These are phyloP conservation scores for Wickerhamiella occidentalis DNA, from an alignment of 805 yeast genomes.

Conservation along the genomic window DNA sequence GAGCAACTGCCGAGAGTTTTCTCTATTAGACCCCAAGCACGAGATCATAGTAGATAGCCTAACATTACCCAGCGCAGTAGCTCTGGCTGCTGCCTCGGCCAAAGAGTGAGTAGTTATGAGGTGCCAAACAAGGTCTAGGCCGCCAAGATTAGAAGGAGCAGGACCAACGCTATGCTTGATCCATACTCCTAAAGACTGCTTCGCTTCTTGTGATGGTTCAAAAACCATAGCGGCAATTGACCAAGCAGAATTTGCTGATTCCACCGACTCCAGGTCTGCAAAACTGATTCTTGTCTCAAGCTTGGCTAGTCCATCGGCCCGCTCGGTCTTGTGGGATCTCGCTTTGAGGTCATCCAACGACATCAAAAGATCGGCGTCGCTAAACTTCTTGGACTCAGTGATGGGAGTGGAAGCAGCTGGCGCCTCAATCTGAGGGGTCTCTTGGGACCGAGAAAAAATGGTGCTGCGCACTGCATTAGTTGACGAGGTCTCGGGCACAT, in stretches of 20 bases:
- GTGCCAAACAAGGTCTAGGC: conserved; percentile 1
- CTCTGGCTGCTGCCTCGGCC: conserved; percentile 47
- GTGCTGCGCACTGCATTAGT: background rate
- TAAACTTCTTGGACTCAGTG: background rate
- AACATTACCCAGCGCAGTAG: conserved; percentile 47
- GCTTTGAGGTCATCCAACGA: background rate
- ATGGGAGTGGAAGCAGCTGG: background rate
- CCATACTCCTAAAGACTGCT: background rate
- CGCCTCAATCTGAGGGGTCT: background rate
- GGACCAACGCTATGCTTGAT: background rate
- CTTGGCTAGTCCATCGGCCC: background rate
- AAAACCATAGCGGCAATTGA: conserved; percentile 6
- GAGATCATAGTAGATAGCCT: conserved; percentile 65
- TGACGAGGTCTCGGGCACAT: background rate
- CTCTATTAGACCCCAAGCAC: conserved; percentile 47
- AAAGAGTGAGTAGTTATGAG: conserved; percentile 39
- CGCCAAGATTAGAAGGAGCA: background rate
- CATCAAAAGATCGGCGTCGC: background rate
- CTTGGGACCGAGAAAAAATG: background rate
- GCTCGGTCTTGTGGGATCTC: background rate
- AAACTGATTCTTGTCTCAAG: background rate
- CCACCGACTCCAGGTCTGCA: background rate
- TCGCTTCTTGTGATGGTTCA: conserved; percentile 2
- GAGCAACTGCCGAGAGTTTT: conserved; percentile 50
- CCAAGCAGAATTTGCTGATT: conserved; percentile 3